Evolutionary conservation across 192 early-diverging fungal genomes (phyloP), one percentile per base, ranked within the genome.

Genomic region (Backusella macrospora): DNA sequence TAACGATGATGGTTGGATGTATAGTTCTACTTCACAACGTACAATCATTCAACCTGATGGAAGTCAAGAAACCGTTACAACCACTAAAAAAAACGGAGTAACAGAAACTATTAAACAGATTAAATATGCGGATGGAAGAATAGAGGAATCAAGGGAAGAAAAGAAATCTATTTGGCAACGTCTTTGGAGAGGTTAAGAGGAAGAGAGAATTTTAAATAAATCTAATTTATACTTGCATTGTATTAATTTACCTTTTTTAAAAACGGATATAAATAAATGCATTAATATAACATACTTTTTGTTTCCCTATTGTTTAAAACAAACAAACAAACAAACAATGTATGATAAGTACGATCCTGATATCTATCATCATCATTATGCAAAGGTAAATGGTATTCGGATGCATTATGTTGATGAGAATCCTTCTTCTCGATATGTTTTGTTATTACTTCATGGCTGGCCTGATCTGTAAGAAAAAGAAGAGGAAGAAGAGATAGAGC

Each of bases 321-420:
- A 13, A 59, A n/a, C n/a, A n/a, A n/a, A n/a, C n/a, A n/a, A n/a
- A n/a, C n/a, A n/a, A 26, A 59, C 10, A 21, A 59, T 59, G 23
- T 2, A 8, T 14, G 38, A 63, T 62, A 73, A 73, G n/a, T 37
- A 70, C 47, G 44, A 76, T 47, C 62, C 75, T 45, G 4, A 0
- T 26, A 65, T 43, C 42, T 76, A 64, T 59, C 72, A 76, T 47
- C 70, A 76, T 47, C 12, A 76, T 16, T 71, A 59, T 34, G 70
- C 63, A 23, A 42, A 4, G 26, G 63, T 79, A 5, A 79, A 79
- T 71, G 78, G 70, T 16, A 79, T 79, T 15, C 73, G 74, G 12
- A 65, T 74, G 43, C 73, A 79, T 38, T 75, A 75, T 44, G 47
- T 79, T 14, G 78, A 79, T 46, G 73, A 79, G 38, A 74, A 74